Evolutionary conservation across 2,329 filamentous ascomycete species (phyloP).

Genomic region (Massarina eburnea): DNA sequence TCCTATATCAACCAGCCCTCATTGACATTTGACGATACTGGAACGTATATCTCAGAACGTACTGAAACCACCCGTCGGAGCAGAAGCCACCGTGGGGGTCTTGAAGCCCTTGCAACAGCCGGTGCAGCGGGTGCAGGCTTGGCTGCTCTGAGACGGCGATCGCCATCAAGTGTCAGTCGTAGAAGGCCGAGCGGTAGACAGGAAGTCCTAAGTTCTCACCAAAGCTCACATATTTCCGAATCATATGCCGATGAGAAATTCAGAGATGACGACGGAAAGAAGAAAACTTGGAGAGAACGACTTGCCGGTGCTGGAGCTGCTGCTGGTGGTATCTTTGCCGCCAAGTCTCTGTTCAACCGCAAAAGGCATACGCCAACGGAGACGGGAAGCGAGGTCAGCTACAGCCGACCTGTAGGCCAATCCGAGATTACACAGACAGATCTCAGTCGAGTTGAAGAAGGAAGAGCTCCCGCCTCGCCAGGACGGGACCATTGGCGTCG

Average conservation of each 20-base stretch:
- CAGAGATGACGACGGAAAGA: slow-evolving; percentile 28
- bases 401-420: slow-evolving; percentile 54
- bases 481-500: slow-evolving; percentile 38
- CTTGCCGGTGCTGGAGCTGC: slow-evolving; percentile 49
- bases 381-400: slow-evolving; percentile 56
- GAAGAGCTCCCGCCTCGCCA: slow-evolving; percentile 53
- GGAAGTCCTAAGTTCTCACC: slow-evolving; percentile 39
- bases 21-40: slow-evolving; percentile 58
- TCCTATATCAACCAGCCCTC: slow-evolving; percentile 67
- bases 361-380: slow-evolving; percentile 48
- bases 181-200: slow-evolving; percentile 26
- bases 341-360: slow-evolving; percentile 60
- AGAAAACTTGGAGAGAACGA: slow-evolving; percentile 48
- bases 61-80: slow-evolving; percentile 45
- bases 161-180: slow-evolving; percentile 42
- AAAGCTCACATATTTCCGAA: slow-evolving; percentile 33
- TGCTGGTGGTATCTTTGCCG: slow-evolving; percentile 43
- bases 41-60: slow-evolving; percentile 60
- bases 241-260: slow-evolving; percentile 50
- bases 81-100: slow-evolving; percentile 36
- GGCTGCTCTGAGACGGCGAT: slow-evolving; percentile 52
- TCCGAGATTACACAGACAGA: slow-evolving; percentile 52
- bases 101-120: slow-evolving; percentile 55
- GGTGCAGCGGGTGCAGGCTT: slow-evolving; percentile 61
- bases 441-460: slow-evolving; percentile 55